These are phyloP conservation scores for Scortechinia acanthostroma DNA, from an alignment of 2,329 filamentous ascomycete species.

Conservation along the genomic window DNA sequence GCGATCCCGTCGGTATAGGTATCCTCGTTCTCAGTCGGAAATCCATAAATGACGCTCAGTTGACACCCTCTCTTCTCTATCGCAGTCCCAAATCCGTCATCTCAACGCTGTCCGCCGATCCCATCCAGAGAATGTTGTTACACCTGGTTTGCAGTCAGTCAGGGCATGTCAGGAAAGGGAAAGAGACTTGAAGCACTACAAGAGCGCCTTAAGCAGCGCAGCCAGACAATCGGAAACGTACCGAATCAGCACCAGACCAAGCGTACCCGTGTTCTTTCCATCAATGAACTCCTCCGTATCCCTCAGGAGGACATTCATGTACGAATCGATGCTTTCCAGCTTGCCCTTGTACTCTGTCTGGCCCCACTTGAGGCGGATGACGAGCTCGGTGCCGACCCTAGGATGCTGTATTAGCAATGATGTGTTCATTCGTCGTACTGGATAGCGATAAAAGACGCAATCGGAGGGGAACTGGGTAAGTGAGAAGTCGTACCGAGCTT, in stretches of 20 bases:
- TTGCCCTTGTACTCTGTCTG: conserved; percentile 64
- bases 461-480: no score
- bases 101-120: not conserved
- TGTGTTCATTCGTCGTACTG: no score
- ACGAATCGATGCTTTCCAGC: conserved; percentile 60
- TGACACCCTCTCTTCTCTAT: no score
- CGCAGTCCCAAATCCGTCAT: not conserved
- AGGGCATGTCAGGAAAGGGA: conserved; percentile 3
- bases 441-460: no score
- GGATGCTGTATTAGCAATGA: no score
- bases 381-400: conserved; percentile 56
- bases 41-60: no score
- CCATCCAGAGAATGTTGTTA: conserved; percentile 65
- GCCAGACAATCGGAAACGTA: no score
- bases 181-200: not conserved
- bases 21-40: no score
- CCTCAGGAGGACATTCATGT: conserved; percentile 65
- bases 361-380: conserved; percentile 64
- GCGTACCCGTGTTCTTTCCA: conserved; percentile 49
- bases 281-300: conserved; percentile 61
- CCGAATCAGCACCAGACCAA: conserved; percentile 62
- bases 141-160: conserved; percentile 32
- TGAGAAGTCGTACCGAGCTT: not conserved
- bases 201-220: not conserved
- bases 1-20: no score